phyloP scores from a whole-genome alignment of 164 flowering plant genomes.

The Warburgia ugandensis region DNA sequence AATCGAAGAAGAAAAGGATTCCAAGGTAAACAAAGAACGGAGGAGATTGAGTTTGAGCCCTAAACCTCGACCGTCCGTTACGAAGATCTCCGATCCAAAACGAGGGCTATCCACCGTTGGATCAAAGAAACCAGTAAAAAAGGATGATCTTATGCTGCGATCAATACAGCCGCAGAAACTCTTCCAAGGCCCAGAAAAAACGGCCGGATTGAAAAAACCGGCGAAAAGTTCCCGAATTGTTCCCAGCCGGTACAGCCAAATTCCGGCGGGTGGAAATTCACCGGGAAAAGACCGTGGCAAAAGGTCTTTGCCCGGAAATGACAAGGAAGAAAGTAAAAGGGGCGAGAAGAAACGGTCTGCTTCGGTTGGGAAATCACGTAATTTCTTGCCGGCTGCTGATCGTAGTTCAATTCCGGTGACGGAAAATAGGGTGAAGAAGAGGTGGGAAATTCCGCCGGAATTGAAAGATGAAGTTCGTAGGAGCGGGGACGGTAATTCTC shows the following conservation, averaged over 20 bases:
- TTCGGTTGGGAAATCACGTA: constrained; percentile 4
- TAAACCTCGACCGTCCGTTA: constrained; percentile 23
- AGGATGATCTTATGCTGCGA: constrained; percentile 30
- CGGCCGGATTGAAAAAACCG: constrained; percentile 38
- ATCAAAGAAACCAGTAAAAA: constrained; percentile 41
- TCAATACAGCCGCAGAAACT: constrained; percentile 63
- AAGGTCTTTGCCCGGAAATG: constrained; percentile 47
- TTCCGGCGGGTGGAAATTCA: constrained; percentile 8
- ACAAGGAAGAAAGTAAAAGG: constrained; percentile 27
- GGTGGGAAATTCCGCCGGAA: too few relatives aligned
- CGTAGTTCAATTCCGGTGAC: too few relatives aligned
- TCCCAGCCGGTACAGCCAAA: constrained; percentile 60
- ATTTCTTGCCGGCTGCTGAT: constrained; percentile 13
- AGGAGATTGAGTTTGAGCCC: constrained; percentile 56
- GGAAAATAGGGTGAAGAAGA: constrained; percentile 35
- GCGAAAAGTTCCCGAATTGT: constrained; percentile 48
- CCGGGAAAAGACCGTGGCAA: constrained; percentile 28
- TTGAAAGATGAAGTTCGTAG: constrained; percentile 38
- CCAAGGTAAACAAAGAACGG: constrained; percentile 27
- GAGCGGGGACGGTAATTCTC: constrained; percentile 14
- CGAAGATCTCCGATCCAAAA: constrained; percentile 26
- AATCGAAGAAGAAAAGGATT: constrained; percentile 34
- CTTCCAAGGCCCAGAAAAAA: constrained; percentile 50
- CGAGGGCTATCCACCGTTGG: constrained; percentile 44
- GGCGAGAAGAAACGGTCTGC: constrained; percentile 16